phyloP scores from a whole-genome alignment of 805 yeast genomes.

The Saturnispora silvae region DNA sequence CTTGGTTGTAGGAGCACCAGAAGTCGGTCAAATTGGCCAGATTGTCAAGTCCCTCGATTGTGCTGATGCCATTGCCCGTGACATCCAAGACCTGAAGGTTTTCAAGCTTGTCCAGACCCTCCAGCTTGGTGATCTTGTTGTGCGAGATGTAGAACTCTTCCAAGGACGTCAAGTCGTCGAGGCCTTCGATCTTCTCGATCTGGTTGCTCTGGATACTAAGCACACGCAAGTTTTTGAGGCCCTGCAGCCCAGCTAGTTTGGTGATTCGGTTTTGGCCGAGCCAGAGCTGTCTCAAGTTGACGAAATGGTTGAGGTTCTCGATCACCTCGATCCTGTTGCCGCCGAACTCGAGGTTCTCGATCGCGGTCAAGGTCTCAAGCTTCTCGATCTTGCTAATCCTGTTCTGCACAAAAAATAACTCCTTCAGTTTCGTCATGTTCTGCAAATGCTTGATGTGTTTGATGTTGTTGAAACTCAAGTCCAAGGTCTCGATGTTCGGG shows the following conservation, averaged over 20 bases:
- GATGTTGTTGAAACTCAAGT: slow-evolving; percentile 83
- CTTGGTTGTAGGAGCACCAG: slow-evolving; percentile 80
- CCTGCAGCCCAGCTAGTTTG: slow-evolving; percentile 49
- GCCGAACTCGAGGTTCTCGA: slow-evolving; percentile 76
- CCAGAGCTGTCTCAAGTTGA: slow-evolving; percentile 70
- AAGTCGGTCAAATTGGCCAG: slow-evolving; percentile 71
- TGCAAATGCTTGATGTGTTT: slow-evolving; percentile 74
- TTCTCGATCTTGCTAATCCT: slow-evolving; percentile 65
- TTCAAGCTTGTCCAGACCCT: slow-evolving; percentile 60
- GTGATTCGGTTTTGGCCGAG: slow-evolving; percentile 77
- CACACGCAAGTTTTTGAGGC: slow-evolving; percentile 53
- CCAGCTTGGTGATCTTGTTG: slow-evolving; percentile 65
- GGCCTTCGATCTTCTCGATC: slow-evolving; percentile 67
- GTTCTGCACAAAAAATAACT: slow-evolving; percentile 82
- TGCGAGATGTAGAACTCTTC: slow-evolving; percentile 86
- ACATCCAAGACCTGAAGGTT: slow-evolving; percentile 71
- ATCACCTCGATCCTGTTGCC: slow-evolving; percentile 66
- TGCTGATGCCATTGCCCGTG: slow-evolving; percentile 58
- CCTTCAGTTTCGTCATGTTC: slow-evolving; percentile 47
- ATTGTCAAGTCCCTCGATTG: slow-evolving; percentile 55
- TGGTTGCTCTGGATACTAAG: slow-evolving; percentile 85
- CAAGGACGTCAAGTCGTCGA: slow-evolving; percentile 57
- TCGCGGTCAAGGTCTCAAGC: slow-evolving; percentile 41
- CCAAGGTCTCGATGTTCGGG: slow-evolving; percentile 47
- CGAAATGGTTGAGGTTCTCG: slow-evolving; percentile 46